Evolutionary conservation across 352 stramenopile genomes (phyloP), one percentile per base, ranked within the genome.

Genomic region (Globisporangium acanthophoron): DNA sequence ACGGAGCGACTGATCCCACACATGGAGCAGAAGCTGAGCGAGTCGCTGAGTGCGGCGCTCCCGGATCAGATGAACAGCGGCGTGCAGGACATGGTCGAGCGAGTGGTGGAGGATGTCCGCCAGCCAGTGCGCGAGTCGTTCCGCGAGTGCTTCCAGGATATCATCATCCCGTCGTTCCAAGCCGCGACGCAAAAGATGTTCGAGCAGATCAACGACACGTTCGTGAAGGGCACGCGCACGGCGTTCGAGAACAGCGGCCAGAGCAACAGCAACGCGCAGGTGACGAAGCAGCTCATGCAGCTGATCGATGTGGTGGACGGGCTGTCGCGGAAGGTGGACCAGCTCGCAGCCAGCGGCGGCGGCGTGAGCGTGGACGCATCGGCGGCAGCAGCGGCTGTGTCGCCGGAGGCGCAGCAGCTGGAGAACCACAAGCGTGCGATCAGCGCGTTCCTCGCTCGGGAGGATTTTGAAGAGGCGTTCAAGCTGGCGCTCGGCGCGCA

Each of bases 171-270:
- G 11, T 92, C 81, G 24, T 94, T 94, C 64, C 81, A 94, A 46
- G 85, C 85, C 16, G 85, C 85, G 52, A 94, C 85, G 12, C 85
- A 94, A 59, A 92, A 92, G 60, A 94, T 94, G 85, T 94, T 94
- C 61, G 85, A 94, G 59, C 85, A 94, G 57, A 94, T 94, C 52
- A 87, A 92, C 51, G 78, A 87, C 54, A 88, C 84, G 12, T 88
- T 94, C 33, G 70, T 92, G 5, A 78, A 90, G 54, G 84, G 84
- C 12, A 87, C 81, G 27, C 74, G 73, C 13, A 78, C 62, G 54
- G 78, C 83, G 37, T 79, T 87, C 59, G 79, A 85, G 47, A 72
- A 67, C 44, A 89, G 71, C 50, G 74, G 71, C 0, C 74, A 87
- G 51, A 78, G 60, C 49, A 74, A 58, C 6, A 79, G 74, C 48